Evolutionary conservation across 208 protist species (phyloP).

Genomic region (Trichomonas tenax): DNA sequence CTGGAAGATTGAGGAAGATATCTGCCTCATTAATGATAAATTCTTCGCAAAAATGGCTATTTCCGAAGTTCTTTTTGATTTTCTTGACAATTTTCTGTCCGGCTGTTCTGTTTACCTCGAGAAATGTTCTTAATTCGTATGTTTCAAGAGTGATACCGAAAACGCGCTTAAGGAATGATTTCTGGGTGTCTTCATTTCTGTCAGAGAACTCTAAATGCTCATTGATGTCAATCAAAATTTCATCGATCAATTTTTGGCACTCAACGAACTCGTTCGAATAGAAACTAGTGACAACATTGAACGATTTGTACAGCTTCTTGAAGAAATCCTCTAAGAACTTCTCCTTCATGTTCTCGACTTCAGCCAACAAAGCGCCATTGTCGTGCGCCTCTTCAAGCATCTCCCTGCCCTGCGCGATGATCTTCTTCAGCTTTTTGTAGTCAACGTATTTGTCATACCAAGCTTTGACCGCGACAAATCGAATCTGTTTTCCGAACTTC

Average conservation of each 20-base stretch:
- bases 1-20: not conserved
- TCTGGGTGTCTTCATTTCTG: not conserved
- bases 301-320: not conserved
- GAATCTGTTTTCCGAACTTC: slow-evolving; percentile 4
- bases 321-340: not conserved
- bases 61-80: not conserved
- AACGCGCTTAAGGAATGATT: not conserved
- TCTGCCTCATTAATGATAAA: not conserved
- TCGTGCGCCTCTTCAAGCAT: not conserved
- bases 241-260: not conserved
- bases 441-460: not conserved
- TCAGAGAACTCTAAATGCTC: not conserved
- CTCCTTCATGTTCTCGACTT: not conserved
- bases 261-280: not conserved
- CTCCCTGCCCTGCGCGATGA: not conserved
- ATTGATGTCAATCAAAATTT: not conserved
- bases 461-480: not conserved
- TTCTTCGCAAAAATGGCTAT: not conserved
- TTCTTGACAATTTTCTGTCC: not conserved
- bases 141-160: not conserved
- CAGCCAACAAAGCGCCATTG: not conserved
- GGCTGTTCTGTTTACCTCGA: not conserved
- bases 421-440: not conserved
- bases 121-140: not conserved
- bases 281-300: not conserved